phyloP scores from a whole-genome alignment of 768 basidiomycete species.

The Kwoniella newhampshirensis region DNA sequence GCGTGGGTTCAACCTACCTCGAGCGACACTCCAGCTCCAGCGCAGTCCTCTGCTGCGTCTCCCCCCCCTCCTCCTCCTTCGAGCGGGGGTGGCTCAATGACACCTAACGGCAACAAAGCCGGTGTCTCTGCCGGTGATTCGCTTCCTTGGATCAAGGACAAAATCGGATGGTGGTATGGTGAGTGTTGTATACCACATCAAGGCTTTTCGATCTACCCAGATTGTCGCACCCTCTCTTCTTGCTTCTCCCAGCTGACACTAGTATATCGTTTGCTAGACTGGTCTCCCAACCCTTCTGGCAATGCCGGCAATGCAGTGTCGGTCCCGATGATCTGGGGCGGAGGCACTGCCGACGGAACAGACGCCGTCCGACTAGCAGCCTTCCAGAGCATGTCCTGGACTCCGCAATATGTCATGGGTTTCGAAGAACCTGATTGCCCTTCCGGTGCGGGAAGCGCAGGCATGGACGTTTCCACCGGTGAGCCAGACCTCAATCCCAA shows the following conservation, averaged over 20 bases:
- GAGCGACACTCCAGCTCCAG: background rate
- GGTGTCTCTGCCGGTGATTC: slow-evolving; percentile 44
- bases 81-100: slow-evolving; percentile 2
- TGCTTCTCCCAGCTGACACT: too few species aligned
- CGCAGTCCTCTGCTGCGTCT: background rate
- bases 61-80: too few species aligned
- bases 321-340: slow-evolving; percentile 46
- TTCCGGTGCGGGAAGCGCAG: slow-evolving; percentile 34
- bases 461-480: slow-evolving; percentile 30
- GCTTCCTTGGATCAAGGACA: slow-evolving; percentile 23
- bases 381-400: slow-evolving; percentile 28
- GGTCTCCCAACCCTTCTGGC: slow-evolving; percentile 34
- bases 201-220: background rate
- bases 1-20: background rate
- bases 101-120: slow-evolving; percentile 44
- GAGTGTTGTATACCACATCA: too few species aligned
- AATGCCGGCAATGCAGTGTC: slow-evolving; percentile 25
- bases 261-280: too few species aligned
- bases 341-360: slow-evolving; percentile 25
- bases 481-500: too few species aligned
- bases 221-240: background rate
- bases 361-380: slow-evolving; percentile 36
- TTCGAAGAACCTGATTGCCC: slow-evolving; percentile 50
- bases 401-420: slow-evolving; percentile 42
- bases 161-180: slow-evolving; percentile 51